Conservation (phyloP, 2,329 filamentous ascomycete species). For the Sordariomycetes sp. region DNA sequence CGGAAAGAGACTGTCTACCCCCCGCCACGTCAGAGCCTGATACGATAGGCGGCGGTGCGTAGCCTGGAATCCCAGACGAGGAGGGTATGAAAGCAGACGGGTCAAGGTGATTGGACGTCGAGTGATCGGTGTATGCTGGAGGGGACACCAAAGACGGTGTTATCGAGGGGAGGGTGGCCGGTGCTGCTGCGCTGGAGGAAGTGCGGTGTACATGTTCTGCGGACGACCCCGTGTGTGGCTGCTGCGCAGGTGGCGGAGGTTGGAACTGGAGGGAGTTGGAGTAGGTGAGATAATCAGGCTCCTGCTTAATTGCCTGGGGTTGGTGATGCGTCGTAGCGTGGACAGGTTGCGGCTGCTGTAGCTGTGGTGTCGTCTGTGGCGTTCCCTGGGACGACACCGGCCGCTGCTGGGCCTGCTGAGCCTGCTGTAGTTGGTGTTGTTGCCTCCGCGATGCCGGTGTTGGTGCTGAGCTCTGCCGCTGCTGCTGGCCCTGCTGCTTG, state of each 20-base stretch:
- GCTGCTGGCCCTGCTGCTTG: slow-evolving; percentile 50
- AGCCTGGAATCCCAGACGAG: slow-evolving; percentile 1
- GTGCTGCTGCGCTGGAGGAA: neutral
- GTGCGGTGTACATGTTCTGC: neutral
- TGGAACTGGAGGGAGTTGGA: neutral
- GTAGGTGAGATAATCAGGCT: neutral
- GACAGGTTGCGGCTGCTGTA: neutral
- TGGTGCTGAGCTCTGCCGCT: slow-evolving; percentile 1
- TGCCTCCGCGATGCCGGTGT: neutral
- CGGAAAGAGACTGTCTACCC: neutral
- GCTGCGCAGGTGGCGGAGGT: neutral
- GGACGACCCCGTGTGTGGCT: neutral
- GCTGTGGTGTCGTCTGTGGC: slow-evolving; percentile 4
- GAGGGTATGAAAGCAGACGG: neutral
- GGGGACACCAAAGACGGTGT: slow-evolving; percentile 3
- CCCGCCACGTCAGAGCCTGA: neutral
- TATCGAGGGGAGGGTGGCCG: neutral
- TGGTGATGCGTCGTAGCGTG: neutral
- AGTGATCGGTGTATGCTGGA: neutral
- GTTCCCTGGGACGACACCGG: neutral
- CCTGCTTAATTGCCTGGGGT: neutral
- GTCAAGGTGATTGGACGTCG: neutral
- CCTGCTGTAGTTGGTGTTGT: neutral
- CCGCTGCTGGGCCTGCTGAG: neutral
- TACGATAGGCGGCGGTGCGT: neutral